These are phyloP conservation scores for Geotrichum siamense DNA, from an alignment of 1,139 yeast genomes.

Conservation along the genomic window DNA sequence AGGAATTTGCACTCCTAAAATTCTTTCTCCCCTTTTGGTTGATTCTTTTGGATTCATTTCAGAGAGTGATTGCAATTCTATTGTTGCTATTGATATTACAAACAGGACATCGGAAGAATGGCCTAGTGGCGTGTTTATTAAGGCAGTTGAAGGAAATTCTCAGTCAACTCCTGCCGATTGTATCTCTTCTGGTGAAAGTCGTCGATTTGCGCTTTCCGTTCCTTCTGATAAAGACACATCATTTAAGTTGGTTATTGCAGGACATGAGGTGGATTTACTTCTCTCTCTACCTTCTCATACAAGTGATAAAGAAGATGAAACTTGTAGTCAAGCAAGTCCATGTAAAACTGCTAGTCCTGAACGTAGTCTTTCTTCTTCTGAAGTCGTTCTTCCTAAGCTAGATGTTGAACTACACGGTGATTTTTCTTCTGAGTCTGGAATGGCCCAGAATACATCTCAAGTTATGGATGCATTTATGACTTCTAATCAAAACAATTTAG, in stretches of 20 bases:
- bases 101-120: conserved; percentile 3
- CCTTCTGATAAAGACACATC: not conserved
- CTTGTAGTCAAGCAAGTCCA: not conserved
- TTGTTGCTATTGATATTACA: conserved; percentile 3
- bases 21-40: no score
- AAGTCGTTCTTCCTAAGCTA: conserved; percentile 24
- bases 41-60: not conserved
- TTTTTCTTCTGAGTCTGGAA: not conserved
- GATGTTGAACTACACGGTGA: conserved; percentile 19
- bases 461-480: conserved; percentile 13
- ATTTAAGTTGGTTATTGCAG: conserved; percentile 1
- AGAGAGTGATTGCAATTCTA: not conserved
- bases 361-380: conserved; percentile 16
- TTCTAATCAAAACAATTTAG: not conserved
- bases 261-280: conserved; percentile 1
- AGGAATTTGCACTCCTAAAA: not conserved
- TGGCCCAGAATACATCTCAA: conserved; percentile 3
- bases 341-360: not conserved
- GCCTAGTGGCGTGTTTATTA: conserved; percentile 8
- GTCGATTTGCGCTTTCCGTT: conserved; percentile 8
- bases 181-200: conserved; percentile 6
- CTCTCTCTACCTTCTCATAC: not conserved
- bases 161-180: conserved; percentile 1
- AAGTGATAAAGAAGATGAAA: not conserved
- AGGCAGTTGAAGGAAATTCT: not conserved